Percentiles rank a stretch among this genome's conserved stretches.
Evolutionary conservation across 495 filamentous ascomycete genomes (phyloP).

Genomic region (Aspergillus ostianus): DNA sequence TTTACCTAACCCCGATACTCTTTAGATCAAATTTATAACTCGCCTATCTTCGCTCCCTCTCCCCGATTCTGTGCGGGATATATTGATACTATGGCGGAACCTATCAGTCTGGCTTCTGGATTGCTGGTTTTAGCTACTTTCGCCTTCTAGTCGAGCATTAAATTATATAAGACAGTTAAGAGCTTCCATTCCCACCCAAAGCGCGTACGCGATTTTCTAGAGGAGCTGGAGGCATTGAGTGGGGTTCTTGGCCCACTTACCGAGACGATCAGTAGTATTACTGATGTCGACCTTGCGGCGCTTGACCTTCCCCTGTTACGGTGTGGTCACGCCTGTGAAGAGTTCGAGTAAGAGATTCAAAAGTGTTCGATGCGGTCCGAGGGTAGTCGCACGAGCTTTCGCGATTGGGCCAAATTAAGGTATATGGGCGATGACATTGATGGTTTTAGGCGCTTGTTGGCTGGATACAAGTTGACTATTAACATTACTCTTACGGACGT

Average conservation of each 20-base stretch:
- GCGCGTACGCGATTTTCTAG: slow-evolving; percentile 38
- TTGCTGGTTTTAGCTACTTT: slow-evolving; percentile 30
- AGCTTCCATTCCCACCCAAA: slow-evolving; percentile 40
- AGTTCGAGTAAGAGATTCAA: slow-evolving; percentile 24
- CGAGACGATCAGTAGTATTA: slow-evolving; percentile 22
- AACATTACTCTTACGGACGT: slow-evolving; percentile 38
- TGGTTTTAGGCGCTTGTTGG: slow-evolving; percentile 30
- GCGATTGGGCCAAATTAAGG: slow-evolving; percentile 30
- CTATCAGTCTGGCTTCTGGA: slow-evolving; percentile 30
- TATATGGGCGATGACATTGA: slow-evolving; percentile 32
- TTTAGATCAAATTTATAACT: no score
- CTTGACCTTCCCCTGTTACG: slow-evolving; percentile 26
- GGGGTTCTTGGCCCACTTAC: slow-evolving; percentile 35
- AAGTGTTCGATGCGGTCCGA: slow-evolving; percentile 21
- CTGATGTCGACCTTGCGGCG: slow-evolving; percentile 14
- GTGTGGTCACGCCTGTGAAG: slow-evolving; percentile 27
- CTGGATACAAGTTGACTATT: slow-evolving; percentile 43
- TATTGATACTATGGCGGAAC: slow-evolving; percentile 28
- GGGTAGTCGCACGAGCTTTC: slow-evolving; percentile 19
- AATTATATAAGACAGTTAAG: slow-evolving; percentile 37
- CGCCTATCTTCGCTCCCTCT: no score
- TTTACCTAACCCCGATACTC: no score
- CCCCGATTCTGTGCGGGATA: no score
- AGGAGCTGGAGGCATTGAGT: slow-evolving; percentile 39
- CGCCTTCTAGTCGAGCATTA: slow-evolving; percentile 40